Conservation (phyloP, 2,329 filamentous ascomycete species). For the Teratosphaeria zuluensis region DNA sequence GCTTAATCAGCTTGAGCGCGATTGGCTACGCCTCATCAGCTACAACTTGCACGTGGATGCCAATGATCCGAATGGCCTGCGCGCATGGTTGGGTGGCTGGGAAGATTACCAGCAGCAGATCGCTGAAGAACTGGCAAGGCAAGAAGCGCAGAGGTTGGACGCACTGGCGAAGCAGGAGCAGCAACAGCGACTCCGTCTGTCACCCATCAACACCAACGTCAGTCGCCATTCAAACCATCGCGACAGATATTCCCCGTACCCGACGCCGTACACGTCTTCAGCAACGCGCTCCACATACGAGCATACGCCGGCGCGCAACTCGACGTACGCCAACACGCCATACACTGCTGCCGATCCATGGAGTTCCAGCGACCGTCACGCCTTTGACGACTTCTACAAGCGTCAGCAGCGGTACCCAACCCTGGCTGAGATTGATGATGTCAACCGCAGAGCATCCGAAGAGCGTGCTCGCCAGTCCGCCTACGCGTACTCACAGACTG, state of each 20-base stretch:
- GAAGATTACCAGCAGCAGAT: slow-evolving; percentile 50
- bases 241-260: slow-evolving; percentile 34
- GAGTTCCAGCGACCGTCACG: slow-evolving; percentile 18
- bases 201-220: slow-evolving; percentile 57
- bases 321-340: slow-evolving; percentile 21
- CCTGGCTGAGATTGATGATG: slow-evolving; percentile 24
- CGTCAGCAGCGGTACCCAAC: slow-evolving; percentile 23
- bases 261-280: slow-evolving; percentile 24
- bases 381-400: slow-evolving; percentile 26
- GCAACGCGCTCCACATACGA: slow-evolving; percentile 16
- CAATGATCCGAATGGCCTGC: slow-evolving; percentile 61
- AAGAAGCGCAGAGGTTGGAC: slow-evolving; percentile 8
- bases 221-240: slow-evolving; percentile 39
- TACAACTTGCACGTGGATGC: slow-evolving; percentile 85
- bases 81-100: slow-evolving; percentile 57
- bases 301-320: slow-evolving; percentile 21
- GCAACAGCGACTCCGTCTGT: slow-evolving; percentile 34
- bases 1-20: slow-evolving; percentile 74
- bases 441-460: slow-evolving; percentile 21
- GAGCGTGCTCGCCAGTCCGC: slow-evolving; percentile 23
- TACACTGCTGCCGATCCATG: slow-evolving; percentile 26
- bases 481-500: slow-evolving; percentile 19
- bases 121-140: slow-evolving; percentile 29
- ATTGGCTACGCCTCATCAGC: slow-evolving; percentile 74
- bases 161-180: neutral